A percentile compares a stretch with the other conserved stretches of the same genome.
Conservation (phyloP, 2,329 filamentous ascomycete genomes). For the Endothia cerciana region DNA sequence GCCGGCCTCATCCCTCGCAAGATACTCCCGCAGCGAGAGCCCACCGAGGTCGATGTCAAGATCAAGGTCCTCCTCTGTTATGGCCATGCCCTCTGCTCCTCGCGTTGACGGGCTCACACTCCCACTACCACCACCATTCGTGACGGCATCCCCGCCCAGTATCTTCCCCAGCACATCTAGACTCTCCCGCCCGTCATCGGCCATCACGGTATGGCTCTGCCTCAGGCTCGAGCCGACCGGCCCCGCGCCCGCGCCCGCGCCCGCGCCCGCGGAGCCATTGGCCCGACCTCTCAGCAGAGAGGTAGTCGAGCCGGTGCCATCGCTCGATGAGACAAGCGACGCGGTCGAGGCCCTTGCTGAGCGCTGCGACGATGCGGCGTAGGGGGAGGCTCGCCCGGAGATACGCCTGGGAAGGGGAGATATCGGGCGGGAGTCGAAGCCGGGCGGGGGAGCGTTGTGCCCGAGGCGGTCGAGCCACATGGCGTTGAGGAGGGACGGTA, state of each 20-base stretch:
- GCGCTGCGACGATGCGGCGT: slow-evolving; percentile 23
- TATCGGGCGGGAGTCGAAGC: slow-evolving; percentile 26
- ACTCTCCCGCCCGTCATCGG: slow-evolving; percentile 58
- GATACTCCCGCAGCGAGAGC: slow-evolving; percentile 75
- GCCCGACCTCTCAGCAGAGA: slow-evolving; percentile 53
- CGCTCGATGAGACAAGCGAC: slow-evolving; percentile 58
- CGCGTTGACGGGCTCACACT: neutral
- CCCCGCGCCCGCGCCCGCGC: slow-evolving; percentile 11
- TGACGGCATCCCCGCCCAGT: slow-evolving; percentile 33
- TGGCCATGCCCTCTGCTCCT: slow-evolving; percentile 28
- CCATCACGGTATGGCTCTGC: slow-evolving; percentile 42
- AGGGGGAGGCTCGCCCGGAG: slow-evolving; percentile 25
- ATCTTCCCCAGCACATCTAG: slow-evolving; percentile 40
- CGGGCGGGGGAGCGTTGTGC: slow-evolving; percentile 14
- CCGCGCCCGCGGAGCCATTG: slow-evolving; percentile 37
- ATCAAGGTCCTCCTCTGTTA: slow-evolving; percentile 59
- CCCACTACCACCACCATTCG: slow-evolving; percentile 3
- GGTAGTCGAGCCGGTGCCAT: slow-evolving; percentile 53
- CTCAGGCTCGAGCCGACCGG: slow-evolving; percentile 59
- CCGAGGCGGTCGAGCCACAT: slow-evolving; percentile 31
- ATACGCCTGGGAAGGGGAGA: slow-evolving; percentile 27
- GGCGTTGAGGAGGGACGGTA: slow-evolving; percentile 7
- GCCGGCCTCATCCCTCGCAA: slow-evolving; percentile 39
- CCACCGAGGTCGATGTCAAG: slow-evolving; percentile 78
- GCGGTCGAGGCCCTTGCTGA: slow-evolving; percentile 64